These are phyloP conservation scores for Lolium rigidum DNA, from an alignment of 176 grass and related monocot genomes.

Conservation along the genomic window DNA sequence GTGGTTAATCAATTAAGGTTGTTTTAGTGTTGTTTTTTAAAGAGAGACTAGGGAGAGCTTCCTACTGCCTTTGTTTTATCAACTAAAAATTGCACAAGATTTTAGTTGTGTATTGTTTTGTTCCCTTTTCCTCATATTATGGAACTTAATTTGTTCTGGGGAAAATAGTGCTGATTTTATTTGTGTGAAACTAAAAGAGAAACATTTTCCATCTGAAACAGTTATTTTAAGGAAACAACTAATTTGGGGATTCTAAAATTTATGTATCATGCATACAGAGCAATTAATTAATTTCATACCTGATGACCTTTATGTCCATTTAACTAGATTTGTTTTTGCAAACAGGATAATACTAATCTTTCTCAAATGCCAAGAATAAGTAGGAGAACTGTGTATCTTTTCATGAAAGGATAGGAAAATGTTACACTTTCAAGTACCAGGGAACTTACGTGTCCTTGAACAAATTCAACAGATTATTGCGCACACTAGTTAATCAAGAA, in stretches of 20 bases:
- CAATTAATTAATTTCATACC: not conserved
- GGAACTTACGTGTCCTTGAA: not conserved
- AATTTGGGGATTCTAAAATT: not conserved
- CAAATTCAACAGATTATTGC: not conserved
- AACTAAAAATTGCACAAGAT: not conserved
- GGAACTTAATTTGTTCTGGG: not conserved
- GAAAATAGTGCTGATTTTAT: not conserved
- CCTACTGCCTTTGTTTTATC: not conserved
- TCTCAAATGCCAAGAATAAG: not conserved
- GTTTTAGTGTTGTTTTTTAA: not conserved
- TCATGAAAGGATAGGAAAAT: not conserved
- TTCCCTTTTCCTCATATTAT: not conserved
- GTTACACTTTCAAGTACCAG: not conserved
- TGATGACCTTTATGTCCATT: not conserved
- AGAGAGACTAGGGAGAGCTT: not conserved
- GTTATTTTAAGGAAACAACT: not conserved
- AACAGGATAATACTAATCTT: not conserved
- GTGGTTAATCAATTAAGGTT: not conserved
- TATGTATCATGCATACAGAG: not conserved
- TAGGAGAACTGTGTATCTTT: conserved; percentile 21
- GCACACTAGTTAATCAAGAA: not conserved
- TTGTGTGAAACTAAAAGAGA: not conserved
- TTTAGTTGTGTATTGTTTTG: not conserved
- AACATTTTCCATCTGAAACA: not conserved
- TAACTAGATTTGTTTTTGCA: not conserved